Base-by-base conservation (phyloP, 2,329 filamentous ascomycete species). In the Phyllosticta citribraziliensis region DNA sequence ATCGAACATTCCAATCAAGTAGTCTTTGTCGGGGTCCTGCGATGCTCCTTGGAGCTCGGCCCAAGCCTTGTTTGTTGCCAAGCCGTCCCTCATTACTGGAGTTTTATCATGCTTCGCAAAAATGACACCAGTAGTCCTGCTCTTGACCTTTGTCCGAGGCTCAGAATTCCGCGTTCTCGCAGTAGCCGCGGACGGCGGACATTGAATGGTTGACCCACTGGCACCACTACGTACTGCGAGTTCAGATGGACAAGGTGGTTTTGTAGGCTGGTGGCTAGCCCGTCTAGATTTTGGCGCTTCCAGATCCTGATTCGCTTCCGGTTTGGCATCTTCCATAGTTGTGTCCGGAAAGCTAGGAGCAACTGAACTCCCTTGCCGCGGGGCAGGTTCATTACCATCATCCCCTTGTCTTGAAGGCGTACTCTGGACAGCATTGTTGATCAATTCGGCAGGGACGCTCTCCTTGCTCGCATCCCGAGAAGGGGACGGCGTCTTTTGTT, bases 61-160 rank as follows among this genome's bases (percentile, higher is more conserved):
- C 63, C 76, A 77, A 30, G 75, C 75, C 56, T 75, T 57, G 35
- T 55, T 57, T 19, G 57, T 40, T 20, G 51, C 54, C 20, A 57
- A 56, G 10, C 59, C 54, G 11, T 33, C 54, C 17, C 66, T 52
- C 25, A 56, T 22, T 20, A 51, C 30, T 19, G 62, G 59, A 68
- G 63, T 68, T 71, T 55, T 70, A 72, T 62, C 70, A 58, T 85
- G 84, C 68, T 89, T 91, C 2, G 88, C 87, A 70, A 95, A 94
- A 0, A 93, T 81, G 3, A 94, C 89, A 0, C 85, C 89, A 1
- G 87, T 90, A 14, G 87, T 78, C 66, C 87, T 87, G 64, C 80
- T 84, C 68, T 84, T 87, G 6, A 64, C 64, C 57, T 85, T 87
- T 9, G 63, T 63, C 20, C 56, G 55, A 51, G 35, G 54, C 30